Evolutionary conservation across 345 rosid genomes (phyloP), one percentile per base, ranked within the genome.

Genomic region (Salix dunnii): DNA sequence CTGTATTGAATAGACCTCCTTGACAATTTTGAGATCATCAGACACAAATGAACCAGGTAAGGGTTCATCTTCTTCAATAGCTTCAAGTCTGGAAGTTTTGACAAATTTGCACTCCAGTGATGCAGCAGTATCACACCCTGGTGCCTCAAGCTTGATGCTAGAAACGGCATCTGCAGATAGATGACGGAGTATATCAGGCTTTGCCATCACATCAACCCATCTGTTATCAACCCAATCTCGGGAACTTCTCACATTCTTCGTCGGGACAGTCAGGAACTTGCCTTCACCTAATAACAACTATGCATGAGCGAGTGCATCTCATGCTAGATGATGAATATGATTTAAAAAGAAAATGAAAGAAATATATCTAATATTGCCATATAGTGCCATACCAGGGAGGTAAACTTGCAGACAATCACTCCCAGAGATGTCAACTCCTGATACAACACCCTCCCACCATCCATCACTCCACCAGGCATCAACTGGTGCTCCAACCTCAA

Each of bases 401-500:
- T 87, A 92, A 73, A 93, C 84, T 83, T 82, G 91, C 72, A 93
- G 71, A 79, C 81, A 78, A 67, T 88, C 88, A 67, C 83, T 71
- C 46, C 70, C 69, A 33, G 75, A 73, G 61, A 80, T 82, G 70
- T 71, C 78, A 38, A 75, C 79, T 79, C 87, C 88, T 36, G 82
- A 82, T 31, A 92, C 87, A 82, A 93, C 89, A 53, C 97, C 99
- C 85, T 96, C 99, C 97, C 99, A 96, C 99, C 98, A 96, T 74
- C 99, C 99, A 91, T 96, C 99, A 69, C 94, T 93, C 99, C 99
- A 96, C 98, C 99, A 93, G 30, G 92, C 96, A 90, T 96, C 99
- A 72, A 96, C 93, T 62, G 99, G 91, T 73, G 82, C 71, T 65
- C 97, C 99, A 63, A 91, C 62, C 71, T 73, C 82, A 68, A 78